Base-by-base conservation (phyloP, 1,284 basidiomycete genomes). In the Papiliotrema laurentii region DNA sequence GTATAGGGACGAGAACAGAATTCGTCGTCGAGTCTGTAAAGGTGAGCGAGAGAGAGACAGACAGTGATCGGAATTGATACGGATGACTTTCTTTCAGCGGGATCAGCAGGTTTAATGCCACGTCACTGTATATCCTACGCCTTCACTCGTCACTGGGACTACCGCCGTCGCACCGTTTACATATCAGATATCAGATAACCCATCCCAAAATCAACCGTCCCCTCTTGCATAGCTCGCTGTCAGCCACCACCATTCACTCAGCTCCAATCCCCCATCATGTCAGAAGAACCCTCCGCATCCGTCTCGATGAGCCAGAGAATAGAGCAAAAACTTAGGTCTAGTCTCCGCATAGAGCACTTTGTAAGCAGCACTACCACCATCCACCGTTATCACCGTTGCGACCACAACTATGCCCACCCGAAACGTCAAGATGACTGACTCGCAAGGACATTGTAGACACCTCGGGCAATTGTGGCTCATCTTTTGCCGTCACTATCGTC, bases 381-480 rank as follows among this genome's bases (percentile, higher is more conserved):
- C n/a, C n/a, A n/a, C n/a, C n/a, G n/a, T n/a, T n/a, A n/a, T n/a
- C n/a, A n/a, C n/a, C n/a, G n/a, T n/a, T n/a, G n/a, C n/a, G n/a
- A n/a, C n/a, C n/a, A n/a, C n/a, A n/a, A n/a, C n/a, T n/a, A n/a
- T n/a, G n/a, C n/a, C n/a, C n/a, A n/a, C n/a, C n/a, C n/a, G n/a
- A n/a, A n/a, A n/a, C n/a, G n/a, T n/a, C n/a, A n/a, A n/a, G n/a
- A n/a, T n/a, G n/a, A n/a, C 53, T 46, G 56, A 62, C 24, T 43
- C 49, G 28, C 45, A 49, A 69, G 70, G 68, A 71, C 31, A 60
- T 72, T 26, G 58, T 64, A 24, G 70, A 71, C 55, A 73, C 71
- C 0, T 73, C 71, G 2, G 72, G 69, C 21, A 74, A 74, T 49
- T 74, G 72, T 56, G 72, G 72, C 14, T 66, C 63, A n/a, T 70